Evolutionary conservation across 345 rosid genomes (phyloP).

Genomic region (Brassica napus): DNA sequence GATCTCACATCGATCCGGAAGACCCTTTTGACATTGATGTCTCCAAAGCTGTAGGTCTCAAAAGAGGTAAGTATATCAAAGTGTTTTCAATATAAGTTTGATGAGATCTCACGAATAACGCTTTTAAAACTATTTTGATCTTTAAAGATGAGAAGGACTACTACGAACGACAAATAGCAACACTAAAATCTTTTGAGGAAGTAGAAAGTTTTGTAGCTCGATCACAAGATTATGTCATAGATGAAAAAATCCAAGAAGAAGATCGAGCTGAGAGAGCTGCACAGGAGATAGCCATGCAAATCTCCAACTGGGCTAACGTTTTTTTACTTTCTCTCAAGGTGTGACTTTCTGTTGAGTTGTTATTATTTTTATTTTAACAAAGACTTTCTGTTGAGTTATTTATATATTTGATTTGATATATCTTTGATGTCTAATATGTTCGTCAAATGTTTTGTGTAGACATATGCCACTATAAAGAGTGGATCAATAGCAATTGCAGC

Average conservation of each 20-base stretch:
- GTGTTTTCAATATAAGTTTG: background rate
- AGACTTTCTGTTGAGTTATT: background rate
- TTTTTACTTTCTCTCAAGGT: slow-evolving; percentile 74
- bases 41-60: slow-evolving; percentile 53
- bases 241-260: slow-evolving; percentile 48
- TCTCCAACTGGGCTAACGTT: slow-evolving; percentile 79
- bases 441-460: slow-evolving; percentile 43
- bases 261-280: slow-evolving; percentile 39
- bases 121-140: background rate
- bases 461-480: slow-evolving; percentile 79
- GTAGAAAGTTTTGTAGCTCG: slow-evolving; percentile 50
- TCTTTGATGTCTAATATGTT: background rate
- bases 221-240: slow-evolving; percentile 19
- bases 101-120: background rate
- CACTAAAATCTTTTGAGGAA: slow-evolving; percentile 75
- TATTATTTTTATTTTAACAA: background rate
- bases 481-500: slow-evolving; percentile 97
- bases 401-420: background rate
- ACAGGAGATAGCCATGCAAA: slow-evolving; percentile 73
- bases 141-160: slow-evolving; percentile 71
- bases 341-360: background rate
- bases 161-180: slow-evolving; percentile 68
- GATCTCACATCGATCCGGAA: slow-evolving; percentile 53
- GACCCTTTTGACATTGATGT: slow-evolving; percentile 52
- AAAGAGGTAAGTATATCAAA: slow-evolving; percentile 44